A percentile compares a stretch with the other conserved stretches of the same genome.
Conservation (phyloP, 257 asterid species). For the Solanum acaule region DNA sequence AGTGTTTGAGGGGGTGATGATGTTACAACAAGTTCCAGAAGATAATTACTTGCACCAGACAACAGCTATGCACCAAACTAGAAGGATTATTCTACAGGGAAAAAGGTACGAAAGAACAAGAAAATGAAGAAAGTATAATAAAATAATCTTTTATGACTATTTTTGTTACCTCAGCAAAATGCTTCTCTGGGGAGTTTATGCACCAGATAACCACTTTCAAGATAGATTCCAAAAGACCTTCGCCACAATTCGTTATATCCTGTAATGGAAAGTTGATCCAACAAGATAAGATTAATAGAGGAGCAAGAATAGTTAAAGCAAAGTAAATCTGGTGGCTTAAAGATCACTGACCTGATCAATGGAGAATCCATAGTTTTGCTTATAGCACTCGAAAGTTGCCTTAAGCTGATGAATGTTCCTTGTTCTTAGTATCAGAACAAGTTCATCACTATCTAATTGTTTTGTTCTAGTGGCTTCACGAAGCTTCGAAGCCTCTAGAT, state of each 20-base stretch:
- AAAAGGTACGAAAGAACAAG: too few relatives aligned
- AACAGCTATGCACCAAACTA: neutral
- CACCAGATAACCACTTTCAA: slow-evolving; percentile 59
- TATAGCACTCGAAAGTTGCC: slow-evolving; percentile 55
- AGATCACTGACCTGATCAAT: slow-evolving; percentile 37
- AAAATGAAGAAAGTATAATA: neutral
- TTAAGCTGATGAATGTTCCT: slow-evolving; percentile 63
- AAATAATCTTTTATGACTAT: neutral
- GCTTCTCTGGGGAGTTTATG: slow-evolving; percentile 60
- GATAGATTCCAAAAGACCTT: slow-evolving; percentile 36
- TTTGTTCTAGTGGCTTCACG: slow-evolving; percentile 35
- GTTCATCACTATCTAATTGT: slow-evolving; percentile 33
- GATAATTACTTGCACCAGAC: neutral
- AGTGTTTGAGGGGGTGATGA: neutral
- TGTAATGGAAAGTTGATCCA: slow-evolving; percentile 6
- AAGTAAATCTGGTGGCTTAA: neutral
- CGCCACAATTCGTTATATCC: slow-evolving; percentile 50
- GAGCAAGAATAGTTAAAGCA: neutral
- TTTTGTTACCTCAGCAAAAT: slow-evolving; percentile 70
- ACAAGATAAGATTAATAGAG: neutral
- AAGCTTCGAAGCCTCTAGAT: slow-evolving; percentile 51
- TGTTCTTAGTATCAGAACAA: slow-evolving; percentile 39
- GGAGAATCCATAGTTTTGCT: slow-evolving; percentile 38
- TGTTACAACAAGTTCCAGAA: neutral
- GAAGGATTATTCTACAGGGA: neutral